A percentile compares a stretch with the other conserved stretches of the same genome.
Evolutionary conservation across 257 asterid genomes (phyloP).

Genomic region (Solanum piurae): DNA sequence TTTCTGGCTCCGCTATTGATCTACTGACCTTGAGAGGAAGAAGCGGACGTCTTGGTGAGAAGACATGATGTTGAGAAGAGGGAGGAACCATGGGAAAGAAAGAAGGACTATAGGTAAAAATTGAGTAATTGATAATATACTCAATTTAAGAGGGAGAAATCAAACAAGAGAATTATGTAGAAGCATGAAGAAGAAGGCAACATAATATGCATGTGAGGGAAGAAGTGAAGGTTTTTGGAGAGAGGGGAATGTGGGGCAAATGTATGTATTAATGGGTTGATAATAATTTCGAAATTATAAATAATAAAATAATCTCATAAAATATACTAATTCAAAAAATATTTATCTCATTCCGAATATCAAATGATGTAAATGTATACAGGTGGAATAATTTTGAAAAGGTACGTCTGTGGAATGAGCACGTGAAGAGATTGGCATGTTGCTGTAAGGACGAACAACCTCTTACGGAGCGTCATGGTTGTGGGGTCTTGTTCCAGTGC

Average conservation of each 20-base stretch:
- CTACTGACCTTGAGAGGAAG: constrained; percentile 40
- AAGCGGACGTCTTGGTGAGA: constrained; percentile 36
- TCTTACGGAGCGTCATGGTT: constrained; percentile 5
- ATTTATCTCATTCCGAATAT: too few species aligned
- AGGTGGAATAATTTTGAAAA: not conserved
- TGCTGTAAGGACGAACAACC: not conserved
- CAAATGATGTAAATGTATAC: not conserved
- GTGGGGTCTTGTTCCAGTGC: constrained; percentile 9
- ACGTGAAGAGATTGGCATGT: not conserved
- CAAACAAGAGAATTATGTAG: not conserved
- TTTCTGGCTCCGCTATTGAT: not conserved
- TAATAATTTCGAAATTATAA: not conserved
- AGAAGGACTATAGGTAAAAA: not conserved
- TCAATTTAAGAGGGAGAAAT: not conserved
- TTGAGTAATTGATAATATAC: not conserved
- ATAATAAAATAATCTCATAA: not conserved
- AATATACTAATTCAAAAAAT: not conserved
- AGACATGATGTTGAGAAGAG: constrained; percentile 49
- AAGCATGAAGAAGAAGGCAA: not conserved
- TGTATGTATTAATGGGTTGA: not conserved
- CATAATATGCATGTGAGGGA: not conserved
- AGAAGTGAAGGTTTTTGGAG: not conserved
- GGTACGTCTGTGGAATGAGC: not conserved
- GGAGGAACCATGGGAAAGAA: constrained; percentile 48
- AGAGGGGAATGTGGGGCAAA: not conserved